These are phyloP conservation scores for Ophiocordyceps sinensis DNA, from an alignment of 2,329 filamentous ascomycete species.

Conservation along the genomic window DNA sequence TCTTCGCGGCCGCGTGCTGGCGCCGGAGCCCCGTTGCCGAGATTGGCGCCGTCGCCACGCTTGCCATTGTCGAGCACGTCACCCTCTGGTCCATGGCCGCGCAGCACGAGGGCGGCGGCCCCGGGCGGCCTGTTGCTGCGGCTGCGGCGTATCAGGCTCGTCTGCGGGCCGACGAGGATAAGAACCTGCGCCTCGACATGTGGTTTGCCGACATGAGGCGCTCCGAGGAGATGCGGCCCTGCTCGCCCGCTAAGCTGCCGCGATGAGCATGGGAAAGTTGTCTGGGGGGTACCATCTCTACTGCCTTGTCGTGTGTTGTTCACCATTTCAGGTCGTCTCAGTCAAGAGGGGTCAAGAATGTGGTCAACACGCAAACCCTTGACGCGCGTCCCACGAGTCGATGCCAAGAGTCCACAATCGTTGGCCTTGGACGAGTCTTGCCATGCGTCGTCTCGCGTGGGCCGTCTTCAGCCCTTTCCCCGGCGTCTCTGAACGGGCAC, in stretches of 20 bases:
- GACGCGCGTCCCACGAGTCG: too few species aligned
- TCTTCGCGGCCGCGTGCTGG: slow-evolving; percentile 18
- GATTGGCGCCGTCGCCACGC: slow-evolving; percentile 14
- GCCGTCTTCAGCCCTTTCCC: too few species aligned
- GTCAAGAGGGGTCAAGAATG: too few species aligned
- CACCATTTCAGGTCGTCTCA: too few species aligned
- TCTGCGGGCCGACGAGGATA: slow-evolving; percentile 10
- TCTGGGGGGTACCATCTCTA: background rate
- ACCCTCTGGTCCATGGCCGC: slow-evolving; percentile 18
- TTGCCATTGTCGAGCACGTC: slow-evolving; percentile 17
- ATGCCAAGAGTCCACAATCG: too few species aligned
- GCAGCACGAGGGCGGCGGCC: slow-evolving; percentile 8
- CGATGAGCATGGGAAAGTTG: background rate
- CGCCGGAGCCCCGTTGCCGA: slow-evolving; percentile 13
- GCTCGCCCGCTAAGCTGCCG: background rate
- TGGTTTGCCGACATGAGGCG: slow-evolving; percentile 15
- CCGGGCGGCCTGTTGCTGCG: slow-evolving; percentile 3
- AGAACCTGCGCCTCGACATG: slow-evolving; percentile 15
- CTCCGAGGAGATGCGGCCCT: background rate
- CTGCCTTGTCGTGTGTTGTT: too few species aligned
- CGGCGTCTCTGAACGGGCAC: too few species aligned
- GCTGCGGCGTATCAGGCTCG: slow-evolving; percentile 7
- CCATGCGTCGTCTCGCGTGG: too few species aligned
- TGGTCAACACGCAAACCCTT: too few species aligned
- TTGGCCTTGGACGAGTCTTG: too few species aligned